Conservation (phyloP, 163 green algal species). For the Picocystis sp. region DNA sequence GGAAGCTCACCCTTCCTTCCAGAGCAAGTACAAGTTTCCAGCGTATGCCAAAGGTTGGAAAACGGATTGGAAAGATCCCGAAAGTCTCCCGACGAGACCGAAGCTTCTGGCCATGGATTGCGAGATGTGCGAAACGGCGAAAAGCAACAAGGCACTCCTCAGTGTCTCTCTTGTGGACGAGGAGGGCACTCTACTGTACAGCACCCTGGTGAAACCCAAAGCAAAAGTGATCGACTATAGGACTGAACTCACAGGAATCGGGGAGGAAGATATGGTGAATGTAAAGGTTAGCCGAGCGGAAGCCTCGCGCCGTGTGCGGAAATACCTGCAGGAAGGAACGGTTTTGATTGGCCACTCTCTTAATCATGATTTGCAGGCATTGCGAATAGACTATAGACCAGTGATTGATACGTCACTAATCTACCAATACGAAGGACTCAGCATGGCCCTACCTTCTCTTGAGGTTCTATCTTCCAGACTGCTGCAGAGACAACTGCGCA, state of each 20-base stretch:
- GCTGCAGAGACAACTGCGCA: constrained; percentile 21
- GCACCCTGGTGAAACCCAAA: constrained; percentile 32
- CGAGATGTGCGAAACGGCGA: constrained; percentile 46
- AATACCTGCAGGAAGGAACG: constrained; percentile 14
- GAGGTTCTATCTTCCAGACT: constrained; percentile 26
- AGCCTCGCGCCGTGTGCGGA: constrained; percentile 15
- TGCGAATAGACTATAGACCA: constrained; percentile 23
- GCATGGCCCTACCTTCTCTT: constrained; percentile 19
- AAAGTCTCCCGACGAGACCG: constrained; percentile 3
- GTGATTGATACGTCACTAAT: constrained; percentile 52
- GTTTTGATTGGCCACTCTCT: constrained; percentile 44
- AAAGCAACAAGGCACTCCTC: constrained; percentile 24
- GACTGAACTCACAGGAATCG: constrained; percentile 34
- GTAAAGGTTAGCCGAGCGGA: constrained; percentile 20
- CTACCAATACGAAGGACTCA: constrained; percentile 33
- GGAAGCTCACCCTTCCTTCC: too few species aligned
- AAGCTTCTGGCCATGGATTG: constrained; percentile 40
- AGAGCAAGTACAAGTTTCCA: too few species aligned
- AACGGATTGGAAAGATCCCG: too few species aligned
- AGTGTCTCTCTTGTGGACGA: constrained; percentile 29
- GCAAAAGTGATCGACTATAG: constrained; percentile 29
- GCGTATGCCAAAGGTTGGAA: too few species aligned
- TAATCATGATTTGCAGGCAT: constrained; percentile 40
- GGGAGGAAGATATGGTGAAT: constrained; percentile 17
- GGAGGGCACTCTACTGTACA: constrained; percentile 4